Conservation (phyloP, 768 basidiomycete genomes). For the Amanita muscaria region DNA sequence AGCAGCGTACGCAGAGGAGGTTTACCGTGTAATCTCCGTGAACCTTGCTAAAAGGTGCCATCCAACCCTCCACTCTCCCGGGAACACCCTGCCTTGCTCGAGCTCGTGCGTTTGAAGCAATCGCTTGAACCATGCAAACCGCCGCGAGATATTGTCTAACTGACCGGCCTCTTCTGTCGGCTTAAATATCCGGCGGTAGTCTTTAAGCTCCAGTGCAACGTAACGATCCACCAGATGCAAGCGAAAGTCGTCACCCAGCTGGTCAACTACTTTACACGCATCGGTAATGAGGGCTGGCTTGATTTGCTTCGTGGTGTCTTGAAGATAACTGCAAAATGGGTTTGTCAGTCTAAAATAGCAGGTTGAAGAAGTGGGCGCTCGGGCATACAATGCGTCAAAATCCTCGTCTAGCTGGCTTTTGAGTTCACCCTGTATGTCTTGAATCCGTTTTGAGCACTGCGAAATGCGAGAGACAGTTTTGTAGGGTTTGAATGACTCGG, state of each 20-base stretch:
- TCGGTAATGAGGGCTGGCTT: conserved; percentile 63
- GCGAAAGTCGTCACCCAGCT: conserved; percentile 79
- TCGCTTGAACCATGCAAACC: conserved; percentile 93
- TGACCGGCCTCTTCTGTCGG: conserved; percentile 93
- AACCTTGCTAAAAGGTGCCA: conserved; percentile 80
- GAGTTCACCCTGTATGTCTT: conserved; percentile 78
- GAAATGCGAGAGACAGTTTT: conserved; percentile 68
- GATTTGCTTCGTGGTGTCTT: conserved; percentile 61
- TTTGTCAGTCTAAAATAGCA: too few species aligned
- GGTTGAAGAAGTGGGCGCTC: not conserved
- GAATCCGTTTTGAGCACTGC: conserved; percentile 69
- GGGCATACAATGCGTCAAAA: conserved; percentile 85
- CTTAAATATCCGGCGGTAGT: conserved; percentile 93
- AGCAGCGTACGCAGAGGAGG: not conserved
- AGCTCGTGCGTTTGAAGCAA: conserved; percentile 79
- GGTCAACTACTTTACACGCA: conserved; percentile 84
- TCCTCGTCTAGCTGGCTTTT: conserved; percentile 76
- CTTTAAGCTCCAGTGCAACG: conserved; percentile 82
- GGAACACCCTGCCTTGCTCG: conserved; percentile 79
- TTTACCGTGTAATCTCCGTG: conserved; percentile 80
- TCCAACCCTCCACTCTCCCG: conserved; percentile 77
- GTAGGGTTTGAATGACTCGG: conserved; percentile 71
- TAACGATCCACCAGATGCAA: conserved; percentile 80
- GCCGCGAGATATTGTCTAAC: conserved; percentile 85
- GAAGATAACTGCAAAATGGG: conserved; percentile 54